These are phyloP conservation scores for Podospora didyma DNA, from an alignment of 495 filamentous ascomycete species.

Conservation along the genomic window DNA sequence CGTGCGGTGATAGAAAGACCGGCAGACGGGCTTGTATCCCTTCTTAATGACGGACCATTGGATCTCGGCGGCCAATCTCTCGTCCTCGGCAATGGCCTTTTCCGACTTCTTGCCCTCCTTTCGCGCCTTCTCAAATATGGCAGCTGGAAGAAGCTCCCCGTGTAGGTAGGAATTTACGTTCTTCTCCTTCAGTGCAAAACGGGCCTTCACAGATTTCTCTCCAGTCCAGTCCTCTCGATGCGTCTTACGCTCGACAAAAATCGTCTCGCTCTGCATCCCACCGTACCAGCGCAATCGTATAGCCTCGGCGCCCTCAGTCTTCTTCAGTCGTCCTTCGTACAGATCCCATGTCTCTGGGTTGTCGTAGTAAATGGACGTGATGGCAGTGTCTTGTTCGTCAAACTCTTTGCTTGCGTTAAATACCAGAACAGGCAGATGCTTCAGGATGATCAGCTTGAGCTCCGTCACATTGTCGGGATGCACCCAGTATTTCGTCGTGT, in stretches of 20 bases:
- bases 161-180: conserved; percentile 85
- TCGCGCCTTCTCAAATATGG: conserved; percentile 89
- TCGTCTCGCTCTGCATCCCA: conserved; percentile 87
- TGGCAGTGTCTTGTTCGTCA: conserved; percentile 80
- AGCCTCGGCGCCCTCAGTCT: conserved; percentile 95
- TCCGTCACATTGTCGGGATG: conserved; percentile 98
- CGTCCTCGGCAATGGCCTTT: conserved; percentile 83
- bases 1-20: conserved; percentile 95
- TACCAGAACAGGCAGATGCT: conserved; percentile 95
- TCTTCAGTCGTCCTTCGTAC: conserved; percentile 90
- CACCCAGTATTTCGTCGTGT: conserved; percentile 99
- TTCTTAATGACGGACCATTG: conserved; percentile 89
- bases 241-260: conserved; percentile 97
- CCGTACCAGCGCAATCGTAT: conserved; percentile 97
- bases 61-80: conserved; percentile 84
- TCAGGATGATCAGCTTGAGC: conserved; percentile 92
- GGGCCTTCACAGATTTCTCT: conserved; percentile 96
- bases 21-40: conserved; percentile 76
- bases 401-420: conserved; percentile 99
- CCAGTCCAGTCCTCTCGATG: conserved; percentile 99
- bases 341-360: conserved; percentile 90
- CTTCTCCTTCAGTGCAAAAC: conserved; percentile 94
- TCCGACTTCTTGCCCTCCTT: conserved; percentile 90
- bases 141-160: conserved; percentile 74
- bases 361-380: conserved; percentile 98